Conservation (phyloP, 1,139 yeast genomes). For the Schwanniomyces etchellsii region DNA sequence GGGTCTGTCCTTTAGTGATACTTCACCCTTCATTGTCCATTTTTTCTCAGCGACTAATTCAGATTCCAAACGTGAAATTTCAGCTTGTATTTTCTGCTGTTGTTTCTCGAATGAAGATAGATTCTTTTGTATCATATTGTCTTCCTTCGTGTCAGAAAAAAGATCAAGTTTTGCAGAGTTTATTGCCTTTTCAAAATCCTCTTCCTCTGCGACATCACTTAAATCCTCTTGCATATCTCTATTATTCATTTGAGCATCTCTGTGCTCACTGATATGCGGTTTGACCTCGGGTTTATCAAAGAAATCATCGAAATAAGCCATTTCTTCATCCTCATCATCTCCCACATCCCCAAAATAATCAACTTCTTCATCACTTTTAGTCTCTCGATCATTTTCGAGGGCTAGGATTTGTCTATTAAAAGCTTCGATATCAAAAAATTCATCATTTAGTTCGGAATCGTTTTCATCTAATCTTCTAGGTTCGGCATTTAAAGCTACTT, state of each 20-base stretch:
- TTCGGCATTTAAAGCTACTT: conserved; percentile 12
- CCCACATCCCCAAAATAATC: conserved; percentile 58
- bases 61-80: conserved; percentile 72
- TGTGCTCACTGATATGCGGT: conserved; percentile 12
- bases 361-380: conserved; percentile 43
- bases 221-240: conserved; percentile 27
- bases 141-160: conserved; percentile 53
- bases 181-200: conserved; percentile 52
- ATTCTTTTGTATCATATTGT: conserved; percentile 16
- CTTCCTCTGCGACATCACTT: conserved; percentile 31
- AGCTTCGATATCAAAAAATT: conserved; percentile 78
- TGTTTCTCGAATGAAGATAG: conserved; percentile 82
- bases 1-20: conserved; percentile 75
- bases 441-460: conserved; percentile 72
- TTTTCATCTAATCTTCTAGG: conserved; percentile 26
- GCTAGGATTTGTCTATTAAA: conserved; percentile 78
- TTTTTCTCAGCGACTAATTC: conserved; percentile 87
- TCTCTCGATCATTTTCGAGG: conserved; percentile 53
- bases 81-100: conserved; percentile 68
- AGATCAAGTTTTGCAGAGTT: conserved; percentile 54
- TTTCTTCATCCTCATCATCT: conserved; percentile 40
- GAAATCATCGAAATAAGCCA: conserved; percentile 63
- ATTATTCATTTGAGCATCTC: conserved; percentile 20
- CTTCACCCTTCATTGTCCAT: conserved; percentile 96
- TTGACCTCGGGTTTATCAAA: conserved; percentile 49